These are phyloP conservation scores for Neurospora tetraspora DNA, from an alignment of 495 filamentous ascomycete genomes.

Conservation along the genomic window DNA sequence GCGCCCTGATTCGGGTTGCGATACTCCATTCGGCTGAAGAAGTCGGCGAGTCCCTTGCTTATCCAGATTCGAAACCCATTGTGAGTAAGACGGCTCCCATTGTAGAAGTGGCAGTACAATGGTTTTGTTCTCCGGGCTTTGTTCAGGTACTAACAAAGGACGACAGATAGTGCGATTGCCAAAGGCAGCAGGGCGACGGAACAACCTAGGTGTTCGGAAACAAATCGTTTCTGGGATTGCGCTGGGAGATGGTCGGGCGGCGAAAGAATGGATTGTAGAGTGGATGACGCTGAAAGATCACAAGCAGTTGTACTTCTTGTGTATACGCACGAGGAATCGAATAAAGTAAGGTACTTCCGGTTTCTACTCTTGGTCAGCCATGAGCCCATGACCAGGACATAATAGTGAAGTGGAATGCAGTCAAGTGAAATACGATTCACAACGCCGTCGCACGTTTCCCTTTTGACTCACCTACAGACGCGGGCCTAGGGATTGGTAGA, in stretches of 20 bases:
- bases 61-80: no score
- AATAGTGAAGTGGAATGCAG: neutral
- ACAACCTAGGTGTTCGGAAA: neutral
- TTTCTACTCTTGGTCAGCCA: neutral
- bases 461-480: neutral
- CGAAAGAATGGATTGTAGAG: neutral
- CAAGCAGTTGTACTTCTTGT: neutral
- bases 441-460: neutral
- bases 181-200: neutral
- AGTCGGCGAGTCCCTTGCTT: neutral
- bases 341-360: neutral
- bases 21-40: neutral
- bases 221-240: neutral
- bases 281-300: neutral
- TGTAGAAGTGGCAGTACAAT: no score
- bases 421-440: neutral
- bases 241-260: neutral
- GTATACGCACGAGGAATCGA: neutral
- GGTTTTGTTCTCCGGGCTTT: neutral
- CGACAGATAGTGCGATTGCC: neutral
- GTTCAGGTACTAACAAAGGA: neutral
- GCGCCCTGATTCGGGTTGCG: neutral
- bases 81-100: no score
- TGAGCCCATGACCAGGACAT: neutral
- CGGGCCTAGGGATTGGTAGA: no score